These are phyloP conservation scores for Fusarium citri DNA, from an alignment of 2,329 filamentous ascomycete genomes.

Conservation along the genomic window DNA sequence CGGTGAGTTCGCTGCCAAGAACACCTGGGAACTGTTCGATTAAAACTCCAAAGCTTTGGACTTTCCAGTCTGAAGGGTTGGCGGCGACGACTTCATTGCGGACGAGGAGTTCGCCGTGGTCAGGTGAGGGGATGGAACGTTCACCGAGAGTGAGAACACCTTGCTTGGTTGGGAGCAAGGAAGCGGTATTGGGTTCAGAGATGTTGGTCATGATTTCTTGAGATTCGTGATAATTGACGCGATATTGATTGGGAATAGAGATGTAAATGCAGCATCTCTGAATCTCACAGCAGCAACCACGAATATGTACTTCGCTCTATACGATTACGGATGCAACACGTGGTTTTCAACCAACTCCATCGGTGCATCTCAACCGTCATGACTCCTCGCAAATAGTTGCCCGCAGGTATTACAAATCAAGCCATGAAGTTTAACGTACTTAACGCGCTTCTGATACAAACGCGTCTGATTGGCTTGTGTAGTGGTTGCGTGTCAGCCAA, in stretches of 20 bases:
- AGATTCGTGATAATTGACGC: background rate
- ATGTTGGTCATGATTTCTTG: background rate
- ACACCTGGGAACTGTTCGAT: constrained; percentile 31
- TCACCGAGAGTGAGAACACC: background rate
- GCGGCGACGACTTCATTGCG: constrained; percentile 46
- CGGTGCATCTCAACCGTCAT: background rate
- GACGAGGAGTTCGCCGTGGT: background rate
- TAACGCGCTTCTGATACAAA: background rate
- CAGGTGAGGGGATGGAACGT: background rate
- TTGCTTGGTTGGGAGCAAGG: background rate
- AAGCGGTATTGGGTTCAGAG: accelerated
- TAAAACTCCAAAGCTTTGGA: constrained; percentile 46
- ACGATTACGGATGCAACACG: background rate
- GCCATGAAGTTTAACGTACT: background rate
- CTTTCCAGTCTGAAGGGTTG: constrained; percentile 53
- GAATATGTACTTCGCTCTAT: background rate
- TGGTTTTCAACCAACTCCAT: background rate
- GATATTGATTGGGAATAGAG: background rate
- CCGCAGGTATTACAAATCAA: background rate
- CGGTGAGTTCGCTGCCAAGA: constrained; percentile 31
- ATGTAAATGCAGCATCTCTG: accelerated
- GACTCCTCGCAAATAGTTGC: background rate
- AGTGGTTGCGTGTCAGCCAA: background rate
- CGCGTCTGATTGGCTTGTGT: background rate
- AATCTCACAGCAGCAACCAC: background rate